Base-by-base conservation (phyloP, 257 asterid species). In the Pogostemon cablin region DNA sequence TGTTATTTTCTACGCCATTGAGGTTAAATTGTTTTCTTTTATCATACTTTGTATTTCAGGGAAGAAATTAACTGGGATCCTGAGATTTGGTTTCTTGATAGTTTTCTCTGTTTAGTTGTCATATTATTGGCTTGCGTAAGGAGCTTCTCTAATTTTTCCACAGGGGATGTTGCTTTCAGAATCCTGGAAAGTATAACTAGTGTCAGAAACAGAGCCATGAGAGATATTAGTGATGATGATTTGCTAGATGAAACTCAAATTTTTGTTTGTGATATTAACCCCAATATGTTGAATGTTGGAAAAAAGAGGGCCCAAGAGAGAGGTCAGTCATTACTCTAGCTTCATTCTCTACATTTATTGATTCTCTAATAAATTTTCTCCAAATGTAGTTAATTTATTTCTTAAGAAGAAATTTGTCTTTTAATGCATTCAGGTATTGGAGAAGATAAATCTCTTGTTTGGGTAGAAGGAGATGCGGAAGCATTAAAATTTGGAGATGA, bases 381-480 rank as follows among this genome's bases (percentile, higher is more conserved):
- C 9, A 60, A 67, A 34, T 49, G 44, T 48, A 32, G 68, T 12
- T 0, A 34, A 34, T 40, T 11, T 17, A 12, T 9, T 49, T 15
- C 37, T 47, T 50, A 66, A 64, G 56, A 67, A 46, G 55, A 41
- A 41, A 35, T 20, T 69, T 9, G 37, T 25, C 62, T 53, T 71
- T 7, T 52, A 64, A 37, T 48, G 38, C 60, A 73, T 65, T 50
- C 70, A 93, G 98, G 96, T 75, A 73, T 86, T 61, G 86, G 82
- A 39, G 80, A 75, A 42, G 80, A 83, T 68, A 82, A 69, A 70
- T 85, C 98, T 54, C 96, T 93, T 65, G 44, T 86, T 73, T 93
- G 99, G 99, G 93, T 91, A 43, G 97, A 93, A 72, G 96, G 96
- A 79, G 97, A 93, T 79, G 99, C 99, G 3, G 98, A 93, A 80